A percentile compares a stretch with the other conserved stretches of the same genome.
Conservation (phyloP, 805 yeast species). For the Saccharomycopsis javanensis region DNA sequence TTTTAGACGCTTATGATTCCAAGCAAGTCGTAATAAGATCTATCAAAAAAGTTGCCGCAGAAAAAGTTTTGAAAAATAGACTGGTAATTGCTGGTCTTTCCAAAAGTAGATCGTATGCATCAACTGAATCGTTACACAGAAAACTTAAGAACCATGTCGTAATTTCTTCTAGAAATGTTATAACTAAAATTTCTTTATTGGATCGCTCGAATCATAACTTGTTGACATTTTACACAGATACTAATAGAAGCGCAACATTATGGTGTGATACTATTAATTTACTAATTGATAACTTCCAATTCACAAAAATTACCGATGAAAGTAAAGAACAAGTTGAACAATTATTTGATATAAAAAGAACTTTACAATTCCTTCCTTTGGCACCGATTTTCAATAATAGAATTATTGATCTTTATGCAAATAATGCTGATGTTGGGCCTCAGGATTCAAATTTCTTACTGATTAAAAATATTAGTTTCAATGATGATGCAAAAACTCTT, state of each 20-base stretch:
- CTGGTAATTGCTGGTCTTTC: not conserved
- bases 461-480: constrained; percentile 8
- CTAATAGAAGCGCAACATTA: constrained; percentile 4
- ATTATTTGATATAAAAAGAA: constrained; percentile 13
- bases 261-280: constrained; percentile 16
- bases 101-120: not conserved
- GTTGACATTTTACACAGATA: constrained; percentile 15
- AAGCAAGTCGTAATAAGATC: constrained; percentile 4
- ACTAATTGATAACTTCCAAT: constrained; percentile 9
- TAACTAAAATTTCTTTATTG: constrained; percentile 9
- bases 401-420: constrained; percentile 7
- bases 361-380: constrained; percentile 15
- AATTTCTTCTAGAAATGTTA: constrained; percentile 7
- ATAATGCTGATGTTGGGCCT: not conserved
- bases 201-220: constrained; percentile 1
- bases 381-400: constrained; percentile 5
- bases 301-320: constrained; percentile 7
- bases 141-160: constrained; percentile 1
- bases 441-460: constrained; percentile 10
- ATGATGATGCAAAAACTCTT: not conserved
- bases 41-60: constrained; percentile 7
- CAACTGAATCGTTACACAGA: not conserved
- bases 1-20: not conserved
- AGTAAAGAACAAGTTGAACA: constrained; percentile 13
- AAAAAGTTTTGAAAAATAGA: not conserved